Conservation (phyloP, 2,329 filamentous ascomycete species). For the Ambrosiella cleistominuta region DNA sequence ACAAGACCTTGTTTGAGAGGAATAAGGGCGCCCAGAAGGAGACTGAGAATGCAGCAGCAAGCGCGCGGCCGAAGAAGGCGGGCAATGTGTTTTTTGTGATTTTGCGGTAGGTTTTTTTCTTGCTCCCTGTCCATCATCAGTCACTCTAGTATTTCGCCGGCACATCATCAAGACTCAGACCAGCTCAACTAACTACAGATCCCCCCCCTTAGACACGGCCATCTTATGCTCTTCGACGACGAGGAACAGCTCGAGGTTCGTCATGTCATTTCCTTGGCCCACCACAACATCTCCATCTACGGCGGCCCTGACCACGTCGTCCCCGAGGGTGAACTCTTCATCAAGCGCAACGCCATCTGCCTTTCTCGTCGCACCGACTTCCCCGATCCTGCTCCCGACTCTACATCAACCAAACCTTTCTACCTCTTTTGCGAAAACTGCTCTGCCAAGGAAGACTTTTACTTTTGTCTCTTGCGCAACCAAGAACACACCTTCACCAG, state of each 20-base stretch:
- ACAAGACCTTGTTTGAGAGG: constrained; percentile 78
- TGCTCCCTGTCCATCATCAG: not conserved
- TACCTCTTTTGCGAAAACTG: constrained; percentile 90
- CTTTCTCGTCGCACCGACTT: constrained; percentile 47
- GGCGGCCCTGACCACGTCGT: constrained; percentile 55
- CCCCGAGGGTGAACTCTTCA: constrained; percentile 84
- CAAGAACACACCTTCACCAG: constrained; percentile 46
- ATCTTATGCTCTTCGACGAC: constrained; percentile 95
- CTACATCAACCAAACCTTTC: constrained; percentile 57
- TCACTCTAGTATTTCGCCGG: not conserved
- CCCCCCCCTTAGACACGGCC: constrained; percentile 51
- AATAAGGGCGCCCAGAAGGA: constrained; percentile 39
- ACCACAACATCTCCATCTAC: constrained; percentile 73
- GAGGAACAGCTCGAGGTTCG: constrained; percentile 88
- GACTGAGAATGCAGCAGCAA: constrained; percentile 31
- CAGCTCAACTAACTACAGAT: too few species aligned
- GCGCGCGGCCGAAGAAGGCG: constrained; percentile 42
- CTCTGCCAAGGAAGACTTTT: constrained; percentile 96
- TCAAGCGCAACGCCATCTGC: constrained; percentile 82
- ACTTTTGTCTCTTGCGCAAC: constrained; percentile 75
- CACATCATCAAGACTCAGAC: not conserved
- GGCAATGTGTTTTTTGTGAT: constrained; percentile 91
- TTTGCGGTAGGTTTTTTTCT: constrained; percentile 42
- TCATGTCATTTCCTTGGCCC: constrained; percentile 81
- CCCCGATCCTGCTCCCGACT: constrained; percentile 37